Conservation (phyloP, 2,329 filamentous ascomycete species). For the Verticillium dahliae region DNA sequence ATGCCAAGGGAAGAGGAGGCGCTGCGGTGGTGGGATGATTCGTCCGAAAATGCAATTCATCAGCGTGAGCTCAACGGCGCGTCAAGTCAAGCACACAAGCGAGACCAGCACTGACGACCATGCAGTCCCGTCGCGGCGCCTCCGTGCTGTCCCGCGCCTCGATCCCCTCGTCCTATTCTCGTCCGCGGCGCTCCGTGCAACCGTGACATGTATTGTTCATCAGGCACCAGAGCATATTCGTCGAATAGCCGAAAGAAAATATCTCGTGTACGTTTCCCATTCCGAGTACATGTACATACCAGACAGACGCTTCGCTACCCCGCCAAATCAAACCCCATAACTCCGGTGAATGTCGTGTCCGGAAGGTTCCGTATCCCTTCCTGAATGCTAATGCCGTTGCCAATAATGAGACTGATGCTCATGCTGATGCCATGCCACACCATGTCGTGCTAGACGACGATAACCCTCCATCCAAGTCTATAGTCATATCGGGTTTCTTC, state of each 20-base stretch:
- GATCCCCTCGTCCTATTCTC: not conserved
- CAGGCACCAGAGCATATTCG: not conserved
- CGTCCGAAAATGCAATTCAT: too few species aligned
- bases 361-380: not conserved
- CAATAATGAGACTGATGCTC: not conserved
- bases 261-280: not conserved
- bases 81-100: not conserved
- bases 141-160: not conserved
- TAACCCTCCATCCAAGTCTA: not conserved
- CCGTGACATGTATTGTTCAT: not conserved
- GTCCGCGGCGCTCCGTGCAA: not conserved
- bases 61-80: not conserved
- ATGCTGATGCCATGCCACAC: not conserved
- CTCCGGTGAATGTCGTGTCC: not conserved
- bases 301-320: not conserved
- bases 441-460: not conserved
- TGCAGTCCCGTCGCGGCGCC: too few species aligned
- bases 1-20: too few species aligned
- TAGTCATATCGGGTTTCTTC: not conserved
- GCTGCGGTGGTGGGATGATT: too few species aligned
- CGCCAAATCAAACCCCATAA: not conserved
- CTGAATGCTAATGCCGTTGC: not conserved
- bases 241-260: not conserved
- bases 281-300: not conserved
- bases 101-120: not conserved